Evolutionary conservation across 2,329 filamentous ascomycete species (phyloP).

Genomic region (Westerdykella ornata): DNA sequence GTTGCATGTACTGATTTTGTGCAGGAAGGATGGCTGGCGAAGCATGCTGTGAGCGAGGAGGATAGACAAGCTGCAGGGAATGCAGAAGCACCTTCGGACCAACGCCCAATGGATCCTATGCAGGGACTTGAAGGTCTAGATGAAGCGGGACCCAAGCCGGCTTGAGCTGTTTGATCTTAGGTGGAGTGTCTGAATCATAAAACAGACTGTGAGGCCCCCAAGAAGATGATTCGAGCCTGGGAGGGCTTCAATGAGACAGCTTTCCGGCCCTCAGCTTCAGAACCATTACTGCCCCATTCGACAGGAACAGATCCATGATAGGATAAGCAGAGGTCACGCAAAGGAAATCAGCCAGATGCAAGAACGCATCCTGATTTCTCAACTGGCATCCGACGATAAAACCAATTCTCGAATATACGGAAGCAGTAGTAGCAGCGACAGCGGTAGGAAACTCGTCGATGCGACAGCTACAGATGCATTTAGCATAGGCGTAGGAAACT

Average conservation of each 20-base stretch:
- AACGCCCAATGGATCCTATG: conserved; percentile 75
- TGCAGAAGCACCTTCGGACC: conserved; percentile 46
- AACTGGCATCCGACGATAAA: too few species aligned
- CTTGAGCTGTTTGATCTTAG: conserved; percentile 41
- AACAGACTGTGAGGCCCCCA: background rate
- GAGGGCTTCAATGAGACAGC: too few species aligned
- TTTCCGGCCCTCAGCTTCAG: too few species aligned
- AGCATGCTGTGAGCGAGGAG: conserved; percentile 78
- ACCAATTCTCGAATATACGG: too few species aligned
- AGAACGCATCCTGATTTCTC: too few species aligned
- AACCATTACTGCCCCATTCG: too few species aligned
- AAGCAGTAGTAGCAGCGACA: too few species aligned
- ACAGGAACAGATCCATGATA: too few species aligned
- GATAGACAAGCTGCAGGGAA: conserved; percentile 58
- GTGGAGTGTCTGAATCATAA: background rate
- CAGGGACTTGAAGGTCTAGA: conserved; percentile 89
- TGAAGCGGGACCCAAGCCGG: conserved; percentile 82
- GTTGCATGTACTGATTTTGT: conserved; percentile 9
- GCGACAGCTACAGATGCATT: background rate
- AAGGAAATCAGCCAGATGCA: too few species aligned
- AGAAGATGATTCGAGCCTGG: too few species aligned
- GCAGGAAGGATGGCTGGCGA: conserved; percentile 88
- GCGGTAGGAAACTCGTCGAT: too few species aligned
- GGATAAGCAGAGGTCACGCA: too few species aligned
- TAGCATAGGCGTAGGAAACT: conserved; percentile 3